phyloP scores from a whole-genome alignment of 371 early-diverging fungal species.

The Blakeslea trispora region DNA sequence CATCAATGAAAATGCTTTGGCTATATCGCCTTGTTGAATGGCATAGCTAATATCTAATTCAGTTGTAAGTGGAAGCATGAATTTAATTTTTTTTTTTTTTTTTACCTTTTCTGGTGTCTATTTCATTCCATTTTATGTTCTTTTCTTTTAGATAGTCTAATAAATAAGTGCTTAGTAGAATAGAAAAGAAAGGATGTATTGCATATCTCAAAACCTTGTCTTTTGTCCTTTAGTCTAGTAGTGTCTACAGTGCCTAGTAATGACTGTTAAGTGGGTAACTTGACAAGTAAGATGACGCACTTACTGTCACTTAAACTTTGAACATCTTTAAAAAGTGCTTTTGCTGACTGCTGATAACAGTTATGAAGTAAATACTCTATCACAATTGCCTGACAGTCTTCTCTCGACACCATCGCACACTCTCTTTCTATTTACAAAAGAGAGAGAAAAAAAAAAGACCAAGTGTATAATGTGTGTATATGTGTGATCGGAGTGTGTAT shows the following conservation, averaged over 20 bases:
- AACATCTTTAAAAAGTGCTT: conserved; percentile 19
- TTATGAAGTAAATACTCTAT: conserved; percentile 30
- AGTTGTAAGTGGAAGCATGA: too few relatives aligned
- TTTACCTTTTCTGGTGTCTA: conserved; percentile 20
- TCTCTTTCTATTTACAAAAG: too few relatives aligned
- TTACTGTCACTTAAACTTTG: neutral
- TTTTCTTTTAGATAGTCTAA: conserved; percentile 5
- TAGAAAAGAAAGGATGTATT: neutral
- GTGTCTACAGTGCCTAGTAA: too few relatives aligned
- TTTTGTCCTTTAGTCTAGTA: neutral
- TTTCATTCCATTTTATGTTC: conserved; percentile 13
- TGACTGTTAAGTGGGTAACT: too few relatives aligned
- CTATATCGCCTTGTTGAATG: conserved; percentile 19
- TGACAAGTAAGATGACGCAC: neutral
- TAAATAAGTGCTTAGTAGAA: too few relatives aligned
- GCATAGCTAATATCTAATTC: conserved; percentile 20
- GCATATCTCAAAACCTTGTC: neutral
- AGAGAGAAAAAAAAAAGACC: too few relatives aligned
- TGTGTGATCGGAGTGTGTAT: too few relatives aligned
- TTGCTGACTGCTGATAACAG: conserved; percentile 25
- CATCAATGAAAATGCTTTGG: conserved; percentile 15
- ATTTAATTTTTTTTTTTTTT: too few relatives aligned
- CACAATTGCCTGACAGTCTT: conserved; percentile 21
- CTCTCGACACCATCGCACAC: neutral
- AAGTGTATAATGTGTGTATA: too few relatives aligned